Base-by-base conservation (phyloP, 805 yeast species). In the Sugiyamaella qingdaonensis region DNA sequence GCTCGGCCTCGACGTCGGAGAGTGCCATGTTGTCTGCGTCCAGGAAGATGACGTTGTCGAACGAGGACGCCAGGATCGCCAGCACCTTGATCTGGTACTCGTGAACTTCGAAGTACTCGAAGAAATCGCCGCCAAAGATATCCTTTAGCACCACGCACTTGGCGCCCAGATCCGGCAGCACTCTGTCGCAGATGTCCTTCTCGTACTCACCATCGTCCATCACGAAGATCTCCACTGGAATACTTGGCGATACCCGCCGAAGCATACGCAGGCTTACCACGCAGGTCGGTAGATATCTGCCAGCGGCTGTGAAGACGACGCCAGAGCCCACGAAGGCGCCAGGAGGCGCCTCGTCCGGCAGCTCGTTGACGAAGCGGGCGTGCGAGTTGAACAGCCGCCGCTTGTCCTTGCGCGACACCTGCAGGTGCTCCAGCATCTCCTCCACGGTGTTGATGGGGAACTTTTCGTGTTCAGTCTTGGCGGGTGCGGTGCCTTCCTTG, bases 201-300 rank as follows among this genome's bases (percentile, higher is more conserved):
- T 88, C 94, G 61, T 80, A 86, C 62, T 86, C 92, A 33, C 78
- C 78, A n/a, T 75, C 71, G 37, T 79, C 76, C 7, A 95, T 94
- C 56, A 89, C 80, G 57, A 88, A 76, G 9, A 89, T 85, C 72
- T 89, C 97, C 19, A 89, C 80, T 0, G 97, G 96, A 33, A 85
- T 67, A 10, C 74, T 75, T 2, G 85, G 80, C 2, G 92, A 90
- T 4, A 77, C 71, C 35, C 81, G 79, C 61, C 95, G 73, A 48
- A 88, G 67, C 54, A 83, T 76, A 61, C 78, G 78, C 52, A 88
- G 77, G 10, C 87, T 80, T 19, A 85, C 70, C 34, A 86, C 69
- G 2, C 88, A 80, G 61, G 85, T 74, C 78, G 91, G 83, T 55
- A 86, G 81, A 67, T 81, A 86, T 59, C 78, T 79, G 2, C 91